A percentile compares a stretch with the other conserved stretches of the same genome.
Evolutionary conservation across 2,329 filamentous ascomycete species (phyloP).

Genomic region (Diaporthe sp.): DNA sequence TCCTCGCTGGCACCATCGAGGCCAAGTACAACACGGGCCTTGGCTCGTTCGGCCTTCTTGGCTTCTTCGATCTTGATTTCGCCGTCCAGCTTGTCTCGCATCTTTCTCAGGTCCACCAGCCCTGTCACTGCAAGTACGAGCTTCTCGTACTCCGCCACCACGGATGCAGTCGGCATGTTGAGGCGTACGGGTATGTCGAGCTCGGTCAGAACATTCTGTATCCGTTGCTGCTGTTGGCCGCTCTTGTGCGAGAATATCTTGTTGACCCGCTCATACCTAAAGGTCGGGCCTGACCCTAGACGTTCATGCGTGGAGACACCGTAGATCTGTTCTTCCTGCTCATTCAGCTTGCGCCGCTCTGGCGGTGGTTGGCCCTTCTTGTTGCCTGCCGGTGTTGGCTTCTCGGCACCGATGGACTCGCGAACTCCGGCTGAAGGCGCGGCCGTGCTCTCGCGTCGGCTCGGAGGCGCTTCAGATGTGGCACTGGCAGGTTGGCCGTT

Average conservation of each 20-base stretch:
- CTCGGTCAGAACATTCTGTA: slow-evolving; percentile 78
- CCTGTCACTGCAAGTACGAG: slow-evolving; percentile 76
- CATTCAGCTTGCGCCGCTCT: slow-evolving; percentile 77
- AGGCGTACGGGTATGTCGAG: slow-evolving; percentile 78
- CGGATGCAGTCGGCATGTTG: slow-evolving; percentile 79
- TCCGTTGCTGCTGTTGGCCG: slow-evolving; percentile 80
- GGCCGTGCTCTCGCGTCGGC: slow-evolving; percentile 67
- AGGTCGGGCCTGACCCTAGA: slow-evolving; percentile 86
- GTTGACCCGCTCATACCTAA: slow-evolving; percentile 86
- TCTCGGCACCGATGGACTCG: slow-evolving; percentile 59
- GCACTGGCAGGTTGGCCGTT: slow-evolving; percentile 51
- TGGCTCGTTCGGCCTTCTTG: slow-evolving; percentile 67
- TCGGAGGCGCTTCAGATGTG: slow-evolving; percentile 53
- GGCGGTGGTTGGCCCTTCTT: slow-evolving; percentile 66
- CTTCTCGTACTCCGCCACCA: slow-evolving; percentile 78
- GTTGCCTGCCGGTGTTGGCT: slow-evolving; percentile 54
- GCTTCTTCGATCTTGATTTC: slow-evolving; percentile 74
- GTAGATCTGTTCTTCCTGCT: slow-evolving; percentile 82
- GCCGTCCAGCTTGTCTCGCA: slow-evolving; percentile 80
- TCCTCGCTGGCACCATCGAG: slow-evolving; percentile 40
- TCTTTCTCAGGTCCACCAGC: slow-evolving; percentile 80
- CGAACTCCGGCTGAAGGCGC: slow-evolving; percentile 55
- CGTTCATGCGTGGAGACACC: slow-evolving; percentile 90
- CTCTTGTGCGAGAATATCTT: slow-evolving; percentile 84
- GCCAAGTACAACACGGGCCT: slow-evolving; percentile 44